phyloP scores from a whole-genome alignment of 73 alveolate genomes.

The Paraurostyla sp. region DNA sequence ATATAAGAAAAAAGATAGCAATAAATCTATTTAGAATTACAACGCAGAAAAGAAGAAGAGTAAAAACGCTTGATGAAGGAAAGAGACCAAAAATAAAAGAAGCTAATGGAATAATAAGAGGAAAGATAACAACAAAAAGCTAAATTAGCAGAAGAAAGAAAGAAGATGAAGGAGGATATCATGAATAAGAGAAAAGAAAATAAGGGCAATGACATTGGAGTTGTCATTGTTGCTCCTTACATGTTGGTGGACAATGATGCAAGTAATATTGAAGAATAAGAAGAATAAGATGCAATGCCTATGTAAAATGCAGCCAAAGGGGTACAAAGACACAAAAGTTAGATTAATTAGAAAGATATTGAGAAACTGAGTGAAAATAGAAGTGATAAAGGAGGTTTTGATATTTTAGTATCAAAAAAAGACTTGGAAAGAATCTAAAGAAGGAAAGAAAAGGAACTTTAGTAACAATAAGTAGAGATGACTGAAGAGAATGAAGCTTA shows the following conservation, averaged over 20 bases:
- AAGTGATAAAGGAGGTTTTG: slow-evolving; percentile 1
- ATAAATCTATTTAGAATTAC: background rate
- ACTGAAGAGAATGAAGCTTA: slow-evolving; percentile 31
- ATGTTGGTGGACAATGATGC: background rate
- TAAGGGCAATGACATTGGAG: background rate
- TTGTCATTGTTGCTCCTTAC: slow-evolving; percentile 34
- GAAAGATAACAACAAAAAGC: background rate
- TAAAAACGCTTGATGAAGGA: background rate
- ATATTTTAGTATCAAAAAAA: slow-evolving; percentile 28
- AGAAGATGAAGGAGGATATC: slow-evolving; percentile 51
- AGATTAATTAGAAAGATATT: no score
- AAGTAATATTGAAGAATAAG: background rate
- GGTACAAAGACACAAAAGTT: background rate
- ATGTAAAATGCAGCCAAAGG: background rate
- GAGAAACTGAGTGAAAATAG: background rate
- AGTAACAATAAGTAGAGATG: slow-evolving; percentile 10
- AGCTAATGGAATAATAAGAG: slow-evolving; percentile 1
- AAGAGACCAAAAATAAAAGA: background rate
- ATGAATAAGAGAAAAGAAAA: background rate
- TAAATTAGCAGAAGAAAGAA: background rate
- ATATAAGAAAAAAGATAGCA: slow-evolving; percentile 12
- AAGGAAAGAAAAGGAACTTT: background rate
- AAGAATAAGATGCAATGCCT: slow-evolving; percentile 15
- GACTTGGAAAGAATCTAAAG: slow-evolving; percentile 9
- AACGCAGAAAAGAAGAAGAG: slow-evolving; percentile 49